Evolutionary conservation across 495 filamentous ascomycete genomes (phyloP), one percentile per base, ranked within the genome.

Genomic region (Filosporella fistucella): DNA sequence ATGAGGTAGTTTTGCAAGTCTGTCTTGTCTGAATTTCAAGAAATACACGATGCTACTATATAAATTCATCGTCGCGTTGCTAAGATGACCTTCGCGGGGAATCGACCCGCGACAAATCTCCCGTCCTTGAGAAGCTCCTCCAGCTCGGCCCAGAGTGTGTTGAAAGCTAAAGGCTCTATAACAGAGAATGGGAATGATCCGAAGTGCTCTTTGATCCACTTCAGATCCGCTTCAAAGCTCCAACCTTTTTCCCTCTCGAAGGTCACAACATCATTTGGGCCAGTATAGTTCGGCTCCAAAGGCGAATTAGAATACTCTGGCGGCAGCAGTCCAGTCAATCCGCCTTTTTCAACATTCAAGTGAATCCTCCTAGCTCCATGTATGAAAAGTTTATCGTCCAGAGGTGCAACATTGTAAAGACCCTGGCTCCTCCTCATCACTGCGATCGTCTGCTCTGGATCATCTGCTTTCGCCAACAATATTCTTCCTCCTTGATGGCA

Each of bases 311-410:
- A 6, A 10, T 7, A 10, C 18, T 42, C 39, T 42, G 22, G 39
- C 22, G 39, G 39, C 21, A 42, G 24, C 5, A 42, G 39, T 8
- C 39, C 39, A 22, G 21, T 42, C 6, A 42, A 5, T 6, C 39
- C 39, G 16, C 39, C 39, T 25, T 42, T 42, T 24, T 16, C 39
- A 12, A 42, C 24, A 42, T 42, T 42, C 16, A 42, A 25, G 24
- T 42, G 39, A 10, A 42, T 16, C 10, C 39, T 12, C 16, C 24
- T 6, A 6, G 21, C 39, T 10, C 39, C 39, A 25, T 10, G 39
- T 25, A 42, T 4, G 21, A 42, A 42, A 10, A 18, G 16, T 25
- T 25, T 25, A 9, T 42, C 16, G 8, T 18, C 39, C 21, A 42
- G 21, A 25, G 39, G 39, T 21, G 39, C 39, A 42, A 22, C 22